Evolutionary conservation across 495 filamentous ascomycete genomes (phyloP).

Genomic region (Hyaloscypha finlandica): DNA sequence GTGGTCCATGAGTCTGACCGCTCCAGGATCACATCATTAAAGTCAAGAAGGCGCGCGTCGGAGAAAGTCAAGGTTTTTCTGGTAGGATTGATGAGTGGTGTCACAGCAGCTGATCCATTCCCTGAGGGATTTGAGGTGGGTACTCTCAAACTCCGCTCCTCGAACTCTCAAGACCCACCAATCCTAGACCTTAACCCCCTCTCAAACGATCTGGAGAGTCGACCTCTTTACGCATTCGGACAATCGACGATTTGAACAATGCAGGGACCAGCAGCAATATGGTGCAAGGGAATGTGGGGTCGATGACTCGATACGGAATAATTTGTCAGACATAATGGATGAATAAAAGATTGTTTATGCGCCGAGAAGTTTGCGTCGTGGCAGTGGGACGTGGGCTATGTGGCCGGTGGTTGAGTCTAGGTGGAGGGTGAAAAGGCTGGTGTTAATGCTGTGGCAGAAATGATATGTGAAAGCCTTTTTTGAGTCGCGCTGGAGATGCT

Average conservation of each 20-base stretch:
- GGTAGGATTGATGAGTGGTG: no score
- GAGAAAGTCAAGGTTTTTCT: no score
- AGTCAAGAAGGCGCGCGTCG: no score
- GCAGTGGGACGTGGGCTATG: constrained; percentile 17
- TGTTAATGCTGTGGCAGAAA: constrained; percentile 22
- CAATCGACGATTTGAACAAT: not conserved
- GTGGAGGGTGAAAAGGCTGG: constrained; percentile 12
- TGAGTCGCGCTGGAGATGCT: not conserved
- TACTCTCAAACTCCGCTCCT: constrained; percentile 39
- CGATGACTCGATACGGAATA: not conserved
- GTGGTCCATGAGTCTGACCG: no score
- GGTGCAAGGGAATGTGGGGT: constrained; percentile 8
- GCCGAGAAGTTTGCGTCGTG: constrained; percentile 1
- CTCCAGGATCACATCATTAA: no score
- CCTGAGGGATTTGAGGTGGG: constrained; percentile 24
- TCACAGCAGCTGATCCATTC: no score
- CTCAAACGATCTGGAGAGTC: constrained; percentile 34
- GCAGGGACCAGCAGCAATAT: constrained; percentile 6
- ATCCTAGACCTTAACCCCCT: constrained; percentile 48
- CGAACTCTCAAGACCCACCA: constrained; percentile 35
- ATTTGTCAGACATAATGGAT: constrained; percentile 6
- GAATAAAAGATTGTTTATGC: not conserved
- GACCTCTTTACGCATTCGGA: not conserved
- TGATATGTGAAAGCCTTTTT: not conserved
- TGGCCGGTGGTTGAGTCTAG: constrained; percentile 15